Percentiles rank a stretch among this genome's conserved stretches.
Evolutionary conservation across 2,329 filamentous ascomycete species (phyloP).

Genomic region (Cytospora paraplurivora): DNA sequence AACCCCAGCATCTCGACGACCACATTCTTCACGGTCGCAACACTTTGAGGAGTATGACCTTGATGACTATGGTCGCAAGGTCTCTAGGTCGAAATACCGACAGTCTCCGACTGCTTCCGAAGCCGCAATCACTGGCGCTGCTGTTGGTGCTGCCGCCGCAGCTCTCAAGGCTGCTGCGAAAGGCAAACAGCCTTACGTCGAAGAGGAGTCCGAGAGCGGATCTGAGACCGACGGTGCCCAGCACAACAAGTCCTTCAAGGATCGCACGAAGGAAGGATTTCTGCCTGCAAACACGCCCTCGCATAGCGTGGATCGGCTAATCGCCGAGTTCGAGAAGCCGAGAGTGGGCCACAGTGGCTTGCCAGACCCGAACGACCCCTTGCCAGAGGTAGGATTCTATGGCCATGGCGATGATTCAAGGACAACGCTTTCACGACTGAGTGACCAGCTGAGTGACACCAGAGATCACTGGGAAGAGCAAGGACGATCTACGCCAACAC

Average conservation of each 20-base stretch:
- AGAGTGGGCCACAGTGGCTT: constrained; percentile 70
- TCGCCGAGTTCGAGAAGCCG: constrained; percentile 51
- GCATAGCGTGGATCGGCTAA: constrained; percentile 61
- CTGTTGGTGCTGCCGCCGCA: constrained; percentile 55
- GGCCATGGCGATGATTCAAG: constrained; percentile 66
- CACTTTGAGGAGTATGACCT: constrained; percentile 54
- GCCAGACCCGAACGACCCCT: constrained; percentile 68
- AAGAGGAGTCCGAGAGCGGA: constrained; percentile 39
- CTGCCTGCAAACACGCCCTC: constrained; percentile 58
- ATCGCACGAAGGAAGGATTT: constrained; percentile 60
- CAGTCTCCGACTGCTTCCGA: constrained; percentile 60
- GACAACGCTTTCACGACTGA: constrained; percentile 83
- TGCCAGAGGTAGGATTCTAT: constrained; percentile 74
- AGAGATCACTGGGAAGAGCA: constrained; percentile 35
- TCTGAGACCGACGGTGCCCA: constrained; percentile 54
- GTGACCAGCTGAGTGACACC: constrained; percentile 67
- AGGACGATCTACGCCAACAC: constrained; percentile 40
- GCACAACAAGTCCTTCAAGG: constrained; percentile 67
- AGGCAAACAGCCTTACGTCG: constrained; percentile 44
- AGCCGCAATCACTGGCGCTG: constrained; percentile 58
- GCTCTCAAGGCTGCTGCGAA: constrained; percentile 52
- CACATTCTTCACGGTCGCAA: constrained; percentile 49
- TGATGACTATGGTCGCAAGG: constrained; percentile 60
- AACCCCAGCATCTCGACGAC: constrained; percentile 44
- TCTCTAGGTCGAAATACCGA: constrained; percentile 47